Evolutionary conservation across 2,329 filamentous ascomycete genomes (phyloP).

Genomic region (Arthrobotrys conoides): DNA sequence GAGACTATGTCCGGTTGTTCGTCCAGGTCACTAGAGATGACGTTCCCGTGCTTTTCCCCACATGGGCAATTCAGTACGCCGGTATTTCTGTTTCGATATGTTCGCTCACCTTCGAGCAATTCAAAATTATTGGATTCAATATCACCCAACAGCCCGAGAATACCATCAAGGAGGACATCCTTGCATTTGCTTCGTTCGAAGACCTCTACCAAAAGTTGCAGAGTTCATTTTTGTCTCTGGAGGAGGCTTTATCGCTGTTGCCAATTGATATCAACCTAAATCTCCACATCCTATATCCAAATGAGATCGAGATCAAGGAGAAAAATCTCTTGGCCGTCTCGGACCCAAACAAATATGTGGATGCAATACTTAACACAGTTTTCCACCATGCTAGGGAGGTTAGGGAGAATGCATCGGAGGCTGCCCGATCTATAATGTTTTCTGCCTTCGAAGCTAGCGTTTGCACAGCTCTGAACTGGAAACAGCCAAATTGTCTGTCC

Average conservation of each 20-base stretch:
- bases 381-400: conserved; percentile 88
- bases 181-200: conserved; percentile 68
- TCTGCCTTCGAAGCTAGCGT: conserved; percentile 91
- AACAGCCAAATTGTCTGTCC: conserved; percentile 89
- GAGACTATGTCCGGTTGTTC: conserved; percentile 93
- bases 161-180: conserved; percentile 44
- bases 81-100: conserved; percentile 86
- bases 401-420: conserved; percentile 77
- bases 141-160: conserved; percentile 48
- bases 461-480: conserved; percentile 97
- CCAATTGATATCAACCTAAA: conserved; percentile 88
- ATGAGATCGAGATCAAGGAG: conserved; percentile 77
- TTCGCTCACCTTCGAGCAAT: conserved; percentile 81
- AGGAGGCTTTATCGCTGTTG: conserved; percentile 81
- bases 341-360: conserved; percentile 88
- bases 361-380: conserved; percentile 84
- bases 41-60: conserved; percentile 87
- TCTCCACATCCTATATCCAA: conserved; percentile 91
- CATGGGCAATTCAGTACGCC: conserved; percentile 82
- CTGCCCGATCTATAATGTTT: conserved; percentile 89
- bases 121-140: conserved; percentile 67
- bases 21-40: conserved; percentile 92
- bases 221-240: conserved; percentile 82
- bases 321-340: conserved; percentile 80
- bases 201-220: conserved; percentile 80